These are phyloP conservation scores for Pholiota microspora DNA, from an alignment of 768 basidiomycete species.

Conservation along the genomic window DNA sequence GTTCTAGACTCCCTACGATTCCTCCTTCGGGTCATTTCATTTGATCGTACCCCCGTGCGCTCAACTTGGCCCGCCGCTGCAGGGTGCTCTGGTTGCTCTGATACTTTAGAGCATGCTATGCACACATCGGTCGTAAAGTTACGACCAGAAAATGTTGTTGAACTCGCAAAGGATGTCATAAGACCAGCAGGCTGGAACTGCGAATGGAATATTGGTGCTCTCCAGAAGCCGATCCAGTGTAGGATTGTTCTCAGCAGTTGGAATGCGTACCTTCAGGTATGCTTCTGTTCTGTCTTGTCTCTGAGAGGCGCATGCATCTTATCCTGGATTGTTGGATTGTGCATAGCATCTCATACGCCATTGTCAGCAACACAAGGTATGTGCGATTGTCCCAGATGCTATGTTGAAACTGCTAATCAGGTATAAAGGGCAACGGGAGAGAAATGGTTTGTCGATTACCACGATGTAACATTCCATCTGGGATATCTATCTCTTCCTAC, in stretches of 20 bases:
- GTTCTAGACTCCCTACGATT: background rate
- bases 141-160: conserved; percentile 19
- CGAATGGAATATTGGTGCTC: conserved; percentile 23
- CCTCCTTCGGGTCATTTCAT: background rate
- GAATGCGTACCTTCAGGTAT: conserved; percentile 28
- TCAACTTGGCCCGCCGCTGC: background rate
- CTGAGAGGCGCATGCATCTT: background rate
- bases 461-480: conserved; percentile 20
- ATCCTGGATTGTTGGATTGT: background rate
- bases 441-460: conserved; percentile 19
- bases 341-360: conserved; percentile 17
- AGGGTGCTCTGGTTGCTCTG: background rate
- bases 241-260: conserved; percentile 22
- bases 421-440: conserved; percentile 1
- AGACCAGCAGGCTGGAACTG: conserved; percentile 21
- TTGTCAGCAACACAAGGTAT: conserved; percentile 11
- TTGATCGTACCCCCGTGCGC: background rate
- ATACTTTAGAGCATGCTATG: conserved; percentile 18
- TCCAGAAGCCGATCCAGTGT: conserved; percentile 19
- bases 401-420: too few relatives aligned
- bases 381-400: background rate
- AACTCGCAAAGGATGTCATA: conserved; percentile 25
- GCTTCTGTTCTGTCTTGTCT: conserved; percentile 4
- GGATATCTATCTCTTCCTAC: conserved; percentile 9
- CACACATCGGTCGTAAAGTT: conserved; percentile 14